Base-by-base conservation (phyloP, 2,329 filamentous ascomycete species). In the Xylaria sp. region DNA sequence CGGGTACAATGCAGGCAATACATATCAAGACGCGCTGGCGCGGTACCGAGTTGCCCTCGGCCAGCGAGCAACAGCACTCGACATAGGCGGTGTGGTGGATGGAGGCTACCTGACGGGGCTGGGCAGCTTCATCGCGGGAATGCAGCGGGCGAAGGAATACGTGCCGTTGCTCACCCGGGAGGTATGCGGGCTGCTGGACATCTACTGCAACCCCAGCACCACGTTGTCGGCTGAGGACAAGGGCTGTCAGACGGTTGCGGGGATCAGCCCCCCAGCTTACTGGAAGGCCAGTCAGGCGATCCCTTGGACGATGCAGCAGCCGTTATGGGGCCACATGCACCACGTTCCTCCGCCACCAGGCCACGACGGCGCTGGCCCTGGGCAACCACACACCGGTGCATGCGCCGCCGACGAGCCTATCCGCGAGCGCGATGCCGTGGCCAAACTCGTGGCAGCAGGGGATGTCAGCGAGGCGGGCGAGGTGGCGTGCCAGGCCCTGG, bases 301-400 rank as follows among this genome's bases (percentile, higher is more conserved):
- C 4, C 27, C 49, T 22, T 20, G 3, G 11, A 47, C 39, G 2
- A 54, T 62, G 59, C n/a, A n/a, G 27, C 61, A 70, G 55, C 65
- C 64, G 31, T 65, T 67, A 29, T 63, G 60, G 66, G 67, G 70
- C 29, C 61, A 67, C 60, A 65, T 65, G 56, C 63, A 68, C 54
- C 64, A 67, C 50, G 17, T 29, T 39, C 76, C 75, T 75, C 42
- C 22, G 39, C 39, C 39, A 42, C 17, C n/a, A 15, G 39, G 39
- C 39, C 39, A 42, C 7, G 39, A 42, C 39, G 15, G 20, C 17
- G 39, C n/a, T 6, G 20, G 10, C 31, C 20, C 31, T 3, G 53
- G 42, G 15, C 25, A 20, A 11, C 17, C 53, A 11, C 5, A 42
- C 3, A 15, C 33, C 33, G 29, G 2, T 22, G 22, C 22, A 36